phyloP scores from a whole-genome alignment of 208 protist genomes.

The Trypanosoma cruzi region DNA sequence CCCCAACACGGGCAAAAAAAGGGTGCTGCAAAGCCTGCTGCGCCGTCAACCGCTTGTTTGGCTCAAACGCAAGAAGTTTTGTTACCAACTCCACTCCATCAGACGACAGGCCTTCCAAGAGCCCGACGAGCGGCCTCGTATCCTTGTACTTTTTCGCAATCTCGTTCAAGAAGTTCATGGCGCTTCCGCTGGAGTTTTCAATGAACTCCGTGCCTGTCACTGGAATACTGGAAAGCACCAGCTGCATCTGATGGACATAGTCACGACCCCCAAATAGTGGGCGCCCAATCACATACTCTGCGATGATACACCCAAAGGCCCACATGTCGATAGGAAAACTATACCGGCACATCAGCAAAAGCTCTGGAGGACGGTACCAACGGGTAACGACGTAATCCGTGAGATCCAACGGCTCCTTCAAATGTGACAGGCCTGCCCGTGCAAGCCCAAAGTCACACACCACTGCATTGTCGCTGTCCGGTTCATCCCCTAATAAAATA shows the following conservation, averaged over 20 bases:
- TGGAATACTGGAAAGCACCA: slow-evolving; percentile 79
- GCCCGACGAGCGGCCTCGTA: slow-evolving; percentile 51
- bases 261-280: slow-evolving; percentile 88
- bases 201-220: slow-evolving; percentile 76
- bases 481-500: slow-evolving; percentile 90
- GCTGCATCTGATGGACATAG: slow-evolving; percentile 91
- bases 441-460: slow-evolving; percentile 96
- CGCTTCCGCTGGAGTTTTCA: slow-evolving; percentile 40
- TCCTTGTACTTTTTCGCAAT: slow-evolving; percentile 71
- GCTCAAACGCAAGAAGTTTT: slow-evolving; percentile 93
- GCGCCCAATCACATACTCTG: slow-evolving; percentile 93
- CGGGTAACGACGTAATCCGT: slow-evolving; percentile 98
- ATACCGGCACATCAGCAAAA: slow-evolving; percentile 96
- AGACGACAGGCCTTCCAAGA: slow-evolving; percentile 54
- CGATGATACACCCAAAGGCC: slow-evolving; percentile 99
- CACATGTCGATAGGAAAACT: slow-evolving; percentile 97
- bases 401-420: slow-evolving; percentile 83
- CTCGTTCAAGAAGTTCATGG: slow-evolving; percentile 67
- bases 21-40: slow-evolving; percentile 80
- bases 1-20: slow-evolving; percentile 78
- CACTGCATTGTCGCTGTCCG: slow-evolving; percentile 80
- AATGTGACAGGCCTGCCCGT: slow-evolving; percentile 62
- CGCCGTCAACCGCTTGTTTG: slow-evolving; percentile 89
- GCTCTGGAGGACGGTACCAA: slow-evolving; percentile 99
- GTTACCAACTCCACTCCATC: slow-evolving; percentile 87